Evolutionary conservation across 306 rosid genomes (phyloP).

Genomic region (Inga laurina): DNA sequence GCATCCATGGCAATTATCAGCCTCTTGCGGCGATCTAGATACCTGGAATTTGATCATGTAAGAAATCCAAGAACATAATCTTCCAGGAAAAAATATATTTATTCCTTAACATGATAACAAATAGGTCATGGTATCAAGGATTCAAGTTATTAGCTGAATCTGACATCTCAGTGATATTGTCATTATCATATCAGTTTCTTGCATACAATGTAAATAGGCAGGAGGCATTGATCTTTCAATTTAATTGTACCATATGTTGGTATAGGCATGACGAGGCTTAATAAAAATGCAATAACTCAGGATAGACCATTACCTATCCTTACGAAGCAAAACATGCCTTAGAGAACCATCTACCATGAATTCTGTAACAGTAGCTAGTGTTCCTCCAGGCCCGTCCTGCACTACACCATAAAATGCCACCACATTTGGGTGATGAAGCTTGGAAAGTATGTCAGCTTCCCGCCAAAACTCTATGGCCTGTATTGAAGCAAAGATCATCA

Average conservation of each 20-base stretch:
- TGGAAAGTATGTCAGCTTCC: conserved; percentile 91
- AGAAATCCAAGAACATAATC: not conserved
- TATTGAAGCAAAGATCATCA: conserved; percentile 31
- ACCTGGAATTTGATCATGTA: conserved; percentile 48
- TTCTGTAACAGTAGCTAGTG: conserved; percentile 84
- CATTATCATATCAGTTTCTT: not conserved
- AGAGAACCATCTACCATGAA: conserved; percentile 93
- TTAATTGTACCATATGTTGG: not conserved
- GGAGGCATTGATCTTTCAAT: not conserved
- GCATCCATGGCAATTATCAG: conserved; percentile 92
- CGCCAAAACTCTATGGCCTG: conserved; percentile 88
- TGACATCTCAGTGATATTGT: not conserved
- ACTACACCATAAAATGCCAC: conserved; percentile 93
- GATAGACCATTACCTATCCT: conserved; percentile 64
- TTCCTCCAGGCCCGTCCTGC: conserved; percentile 89
- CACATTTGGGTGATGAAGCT: conserved; percentile 96
- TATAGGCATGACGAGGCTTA: not conserved
- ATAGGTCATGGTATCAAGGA: not conserved
- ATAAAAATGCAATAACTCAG: conserved; percentile 23
- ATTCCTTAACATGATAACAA: conserved; percentile 7
- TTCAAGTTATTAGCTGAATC: not conserved
- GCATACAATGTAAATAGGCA: not conserved
- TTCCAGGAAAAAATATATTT: not conserved
- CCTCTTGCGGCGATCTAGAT: conserved; percentile 87
- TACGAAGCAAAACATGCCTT: conserved; percentile 82